Percentiles rank a stretch among this genome's conserved stretches.
These are phyloP conservation scores for Fusarium mexicanum DNA, from an alignment of 2,329 filamentous ascomycete species.

Conservation along the genomic window DNA sequence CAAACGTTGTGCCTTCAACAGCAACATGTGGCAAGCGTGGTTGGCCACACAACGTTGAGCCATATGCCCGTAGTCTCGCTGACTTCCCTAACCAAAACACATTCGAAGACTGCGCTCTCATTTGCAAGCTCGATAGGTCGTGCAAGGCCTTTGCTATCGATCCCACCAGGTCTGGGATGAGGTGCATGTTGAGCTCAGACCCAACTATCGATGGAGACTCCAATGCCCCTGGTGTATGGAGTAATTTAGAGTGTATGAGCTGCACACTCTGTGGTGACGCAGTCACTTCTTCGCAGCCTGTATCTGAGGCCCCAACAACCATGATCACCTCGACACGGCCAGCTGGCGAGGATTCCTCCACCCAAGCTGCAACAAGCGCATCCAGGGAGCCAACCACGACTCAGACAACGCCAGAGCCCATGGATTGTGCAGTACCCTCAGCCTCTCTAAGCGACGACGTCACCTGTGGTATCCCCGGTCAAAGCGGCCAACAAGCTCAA, in stretches of 20 bases:
- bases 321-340: slow-evolving; percentile 25
- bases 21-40: slow-evolving; percentile 20
- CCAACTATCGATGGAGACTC: neutral
- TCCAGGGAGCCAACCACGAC: neutral
- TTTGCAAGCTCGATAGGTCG: slow-evolving; percentile 10
- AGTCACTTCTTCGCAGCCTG: neutral
- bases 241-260: slow-evolving; percentile 16
- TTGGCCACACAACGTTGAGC: neutral
- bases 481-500: slow-evolving; percentile 25
- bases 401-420: neutral
- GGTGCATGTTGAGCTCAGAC: slow-evolving; percentile 16
- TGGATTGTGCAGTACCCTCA: slow-evolving; percentile 9
- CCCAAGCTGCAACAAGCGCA: neutral
- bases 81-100: slow-evolving; percentile 8
- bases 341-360: neutral
- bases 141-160: slow-evolving; percentile 30
- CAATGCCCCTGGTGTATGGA: slow-evolving; percentile 1
- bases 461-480: slow-evolving; percentile 28
- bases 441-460: slow-evolving; percentile 21
- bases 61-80: neutral
- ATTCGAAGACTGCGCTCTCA: slow-evolving; percentile 28
- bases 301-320: neutral
- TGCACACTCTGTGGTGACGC: slow-evolving; percentile 10
- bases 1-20: neutral
- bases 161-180: neutral